phyloP scores from a whole-genome alignment of 2,329 filamentous ascomycete species.

The Fusarium coffeatum region DNA sequence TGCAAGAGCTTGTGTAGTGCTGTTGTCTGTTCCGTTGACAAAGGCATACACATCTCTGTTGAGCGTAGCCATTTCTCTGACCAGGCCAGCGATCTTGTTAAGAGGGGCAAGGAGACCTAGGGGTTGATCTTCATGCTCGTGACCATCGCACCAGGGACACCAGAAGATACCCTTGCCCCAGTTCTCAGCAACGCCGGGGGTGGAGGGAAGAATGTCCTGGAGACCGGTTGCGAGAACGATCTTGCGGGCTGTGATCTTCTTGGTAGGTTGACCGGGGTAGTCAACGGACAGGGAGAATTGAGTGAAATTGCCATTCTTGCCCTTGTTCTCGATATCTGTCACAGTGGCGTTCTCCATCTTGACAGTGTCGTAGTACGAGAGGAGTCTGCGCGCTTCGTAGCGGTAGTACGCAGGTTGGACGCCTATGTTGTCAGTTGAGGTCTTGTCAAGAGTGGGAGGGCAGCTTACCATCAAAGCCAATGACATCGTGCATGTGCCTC shows the following conservation, averaged over 20 bases:
- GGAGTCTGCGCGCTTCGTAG: slow-evolving; percentile 63
- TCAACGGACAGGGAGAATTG: slow-evolving; percentile 57
- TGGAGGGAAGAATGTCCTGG: slow-evolving; percentile 64
- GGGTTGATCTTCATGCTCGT: slow-evolving; percentile 69
- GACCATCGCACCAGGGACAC: slow-evolving; percentile 74
- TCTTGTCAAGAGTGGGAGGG: fast-evolving
- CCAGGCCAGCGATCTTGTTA: slow-evolving; percentile 56
- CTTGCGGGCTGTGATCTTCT: slow-evolving; percentile 61
- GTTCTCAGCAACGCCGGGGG: slow-evolving; percentile 64
- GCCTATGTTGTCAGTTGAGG: slow-evolving; percentile 52
- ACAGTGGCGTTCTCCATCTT: slow-evolving; percentile 65
- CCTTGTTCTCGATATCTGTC: slow-evolving; percentile 52
- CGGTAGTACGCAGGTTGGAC: slow-evolving; percentile 67
- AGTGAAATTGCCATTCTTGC: slow-evolving; percentile 53
- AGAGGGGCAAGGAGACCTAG: slow-evolving; percentile 65
- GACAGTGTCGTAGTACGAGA: slow-evolving; percentile 63
- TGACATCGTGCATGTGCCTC: slow-evolving; percentile 70
- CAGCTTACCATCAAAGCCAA: slow-evolving; percentile 67
- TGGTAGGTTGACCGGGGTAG: slow-evolving; percentile 30
- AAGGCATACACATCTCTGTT: slow-evolving; percentile 68
- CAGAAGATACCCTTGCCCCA: slow-evolving; percentile 71
- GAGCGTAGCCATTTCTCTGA: slow-evolving; percentile 65
- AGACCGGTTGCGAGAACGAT: slow-evolving; percentile 69
- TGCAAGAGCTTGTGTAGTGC: slow-evolving; percentile 53
- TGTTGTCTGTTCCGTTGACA: slow-evolving; percentile 69